Evolutionary conservation across 1,139 yeast genomes (phyloP), one percentile per base, ranked within the genome.

Genomic region (Kodamaea arcana): DNA sequence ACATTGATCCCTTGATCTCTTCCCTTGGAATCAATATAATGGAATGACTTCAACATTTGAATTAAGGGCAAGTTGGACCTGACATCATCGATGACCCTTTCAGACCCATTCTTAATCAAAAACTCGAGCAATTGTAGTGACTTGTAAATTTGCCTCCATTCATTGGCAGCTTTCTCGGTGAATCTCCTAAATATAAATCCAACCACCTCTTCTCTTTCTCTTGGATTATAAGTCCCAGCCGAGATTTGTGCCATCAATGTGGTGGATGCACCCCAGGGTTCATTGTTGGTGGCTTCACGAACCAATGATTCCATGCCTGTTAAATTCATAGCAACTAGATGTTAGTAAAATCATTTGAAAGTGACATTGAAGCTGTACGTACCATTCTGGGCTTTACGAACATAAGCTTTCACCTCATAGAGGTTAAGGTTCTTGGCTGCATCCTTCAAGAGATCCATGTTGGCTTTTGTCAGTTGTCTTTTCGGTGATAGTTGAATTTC

Each of bases 211-310:
- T 83, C 90, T 41, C 94, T 62, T 51, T 83, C 94, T 44, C 87
- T 66, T 52, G 84, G 84, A 60, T 85, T 86, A 62, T 86, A 86
- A 4, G 98, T 92, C 2, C 95, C 97, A 23, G 88, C 84, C 4
- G 98, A 94, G 50, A 94, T 92, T 55, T 88, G 94, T 43, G 83
- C 84, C 97, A 94, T 92, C 54, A 85, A 65, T 2, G 95, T 77
- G 4, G 94, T 76, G 2, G 95, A 80, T 3, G 97, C 94, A n/a
- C 98, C 98, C 99, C 99, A 92, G 2, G 98, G 98, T 60, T 92
- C 99, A 57, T 92, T 92, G 58, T 92, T 92, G 37, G 98, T 92
- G 31, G 97, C 97, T 60, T 92, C 97, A 44, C 98, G 80, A 15
- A 88, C 98, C 60, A 85, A 88, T 31, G 95, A 83, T 63, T 92